Base-by-base conservation (phyloP, 495 filamentous ascomycete genomes). In the Oidiodendron maius region DNA sequence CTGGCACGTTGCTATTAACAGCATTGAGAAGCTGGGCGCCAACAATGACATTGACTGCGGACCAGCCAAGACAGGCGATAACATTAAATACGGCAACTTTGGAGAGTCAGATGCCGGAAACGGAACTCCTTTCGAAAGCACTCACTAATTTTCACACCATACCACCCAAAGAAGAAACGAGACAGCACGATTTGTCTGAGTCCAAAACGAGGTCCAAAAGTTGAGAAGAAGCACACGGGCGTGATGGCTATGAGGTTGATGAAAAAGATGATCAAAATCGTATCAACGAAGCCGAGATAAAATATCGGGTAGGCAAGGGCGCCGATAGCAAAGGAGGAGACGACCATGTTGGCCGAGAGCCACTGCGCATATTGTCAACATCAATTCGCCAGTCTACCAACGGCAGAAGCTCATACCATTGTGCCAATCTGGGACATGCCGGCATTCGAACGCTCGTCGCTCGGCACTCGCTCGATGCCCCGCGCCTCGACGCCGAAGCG, bases 131-230 rank as follows among this genome's bases (percentile, higher is more conserved):
- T 5, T 5, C 17, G 30, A 23, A 9, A 23, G 12, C 15, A 74
- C 80, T 71, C 69, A 85, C 81, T 80, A 48, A 87, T 60, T 66
- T 87, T 88, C 41, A 82, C 82, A 11, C 75, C 77, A 56, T 78
- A 81, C 66, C 75, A 89, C 34, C 86, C 87, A 58, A 89, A 91
- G 70, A 71, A 94, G 67, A 85, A 90, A 20, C 87, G 71, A 4
- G 84, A 87, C n/a, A 91, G 73, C 3, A 91, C 81, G 83, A 94
- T 89, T 65, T 94, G 88, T 36, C 87, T 80, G 45, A 94, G 67
- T 8, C 87, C 88, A 60, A 91, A 91, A 4, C 64, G 62, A 12
- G 87, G 82, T 4, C 88, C 88, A 51, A 91, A 89, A 18, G 82
- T 85, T 3, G 82, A 83, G 70, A 89, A 91, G 71, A 86, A 86